Base-by-base conservation (phyloP, 2,329 filamentous ascomycete genomes). In the Aspergillus tanneri region DNA sequence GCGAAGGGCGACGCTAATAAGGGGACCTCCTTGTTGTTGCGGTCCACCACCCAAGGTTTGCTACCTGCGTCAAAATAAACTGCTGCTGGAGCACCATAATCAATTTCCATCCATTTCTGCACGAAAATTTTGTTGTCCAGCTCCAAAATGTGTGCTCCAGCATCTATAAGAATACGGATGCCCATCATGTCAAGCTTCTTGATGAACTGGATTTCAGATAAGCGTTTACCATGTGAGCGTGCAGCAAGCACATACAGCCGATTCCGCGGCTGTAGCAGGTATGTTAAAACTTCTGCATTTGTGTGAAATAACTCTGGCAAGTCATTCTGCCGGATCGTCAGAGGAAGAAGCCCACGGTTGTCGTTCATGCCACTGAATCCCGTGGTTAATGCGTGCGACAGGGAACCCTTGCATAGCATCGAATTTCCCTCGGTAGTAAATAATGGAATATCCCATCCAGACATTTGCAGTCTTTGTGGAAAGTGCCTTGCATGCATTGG, bases 341-440 rank as follows among this genome's bases (percentile, higher is more conserved):
- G 62, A 0, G 86, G 86, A 0, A 88, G 65, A 24, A 86, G 71
- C 0, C 66, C 68, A 25, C 77, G 73, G 14, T 79, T 82, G 58
- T 89, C 86, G 35, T 87, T 88, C 0, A 86, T 89, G 0, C 86
- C 86, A 6, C 82, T 86, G 60, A 90, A 90, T 0, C 86, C 86
- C 0, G 85, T 87, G 0, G 84, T 86, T 1, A n/a, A n/a, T n/a
- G n/a, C n/a, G n/a, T n/a, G n/a, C n/a, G n/a, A n/a, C n/a, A n/a
- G n/a, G n/a, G n/a, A n/a, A n/a, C n/a, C n/a, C n/a, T n/a, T n/a
- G n/a, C n/a, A n/a, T n/a, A n/a, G n/a, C n/a, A n/a, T n/a, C n/a
- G n/a, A n/a, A n/a, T 23, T 27, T 24, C 16, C 12, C 45, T 49
- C 51, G 2, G 67, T 27, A 8, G 21, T 47, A 19, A 72, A 72